These are phyloP conservation scores for Bolboschoenoplectus hybrid DNA, from an alignment of 202 grass and related monocot species.

Conservation along the genomic window DNA sequence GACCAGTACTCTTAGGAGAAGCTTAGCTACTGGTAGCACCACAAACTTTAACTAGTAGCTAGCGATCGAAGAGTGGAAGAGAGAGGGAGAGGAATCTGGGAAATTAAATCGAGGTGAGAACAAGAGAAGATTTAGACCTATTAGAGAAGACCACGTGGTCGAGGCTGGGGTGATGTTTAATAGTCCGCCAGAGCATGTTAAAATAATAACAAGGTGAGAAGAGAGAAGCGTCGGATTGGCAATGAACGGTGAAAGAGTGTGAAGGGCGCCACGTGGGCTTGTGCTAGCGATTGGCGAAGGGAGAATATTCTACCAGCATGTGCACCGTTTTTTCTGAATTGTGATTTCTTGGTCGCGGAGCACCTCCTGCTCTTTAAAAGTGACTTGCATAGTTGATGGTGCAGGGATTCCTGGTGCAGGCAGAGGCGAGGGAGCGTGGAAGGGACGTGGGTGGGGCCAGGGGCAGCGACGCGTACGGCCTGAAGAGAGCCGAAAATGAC, in stretches of 20 bases:
- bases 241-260: not conserved
- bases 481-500: conserved; percentile 13
- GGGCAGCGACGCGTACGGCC: conserved; percentile 28
- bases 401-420: not conserved
- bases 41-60: conserved; percentile 11
- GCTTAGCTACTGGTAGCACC: conserved; percentile 42
- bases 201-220: not conserved
- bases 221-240: conserved; percentile 32
- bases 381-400: not conserved
- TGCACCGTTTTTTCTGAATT: conserved; percentile 6
- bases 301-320: conserved; percentile 6
- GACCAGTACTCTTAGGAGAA: conserved; percentile 38
- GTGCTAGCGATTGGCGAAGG: not conserved
- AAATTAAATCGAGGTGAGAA: conserved; percentile 49
- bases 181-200: conserved; percentile 20
- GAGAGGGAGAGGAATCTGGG: conserved; percentile 52
- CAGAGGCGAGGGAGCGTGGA: not conserved
- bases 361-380: not conserved
- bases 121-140: conserved; percentile 47
- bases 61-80: not conserved
- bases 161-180: not conserved
- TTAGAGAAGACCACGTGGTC: conserved; percentile 44
- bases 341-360: conserved; percentile 4
- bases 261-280: not conserved
- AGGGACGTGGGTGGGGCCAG: conserved; percentile 20